Base-by-base conservation (phyloP, 192 early-diverging fungal genomes). In the Coemansia sp. region DNA sequence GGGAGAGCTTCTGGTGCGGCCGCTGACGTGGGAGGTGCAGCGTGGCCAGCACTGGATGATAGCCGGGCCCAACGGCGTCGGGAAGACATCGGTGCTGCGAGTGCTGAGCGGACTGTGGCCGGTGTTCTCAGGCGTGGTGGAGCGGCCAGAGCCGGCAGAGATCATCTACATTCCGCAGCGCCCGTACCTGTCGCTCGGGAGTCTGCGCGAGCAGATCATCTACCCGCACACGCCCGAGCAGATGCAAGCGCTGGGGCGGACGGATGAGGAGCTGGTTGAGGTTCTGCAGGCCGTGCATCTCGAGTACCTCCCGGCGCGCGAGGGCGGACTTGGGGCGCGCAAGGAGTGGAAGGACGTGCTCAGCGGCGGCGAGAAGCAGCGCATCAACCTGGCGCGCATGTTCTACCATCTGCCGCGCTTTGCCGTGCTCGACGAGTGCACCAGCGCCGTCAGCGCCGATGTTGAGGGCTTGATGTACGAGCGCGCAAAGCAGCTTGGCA, bases 151-250 rank as follows among this genome's bases (percentile, higher is more conserved):
- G 65, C 88, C 88, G 43, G 84, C 88, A 55, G 92, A 93, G 77
- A 94, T 99, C 69, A 93, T 96, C 69, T 99, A 98, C 85, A 93
- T 99, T 58, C 96, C 98, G 38, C 98, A 99, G 80, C 88, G 95
- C 43, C 94, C 98, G 14, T 99, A 99, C 67, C 82, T 99, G 22
- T 87, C 94, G 64, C 76, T 95, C 45, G 95, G 98, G 45, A 97
- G 90, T 17, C 84, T 99, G 64, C 89, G 98, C 37, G 96, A 98
- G 77, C 95, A 98, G 87, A 86, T 99, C 65, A 96, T 97, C 68
- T 99, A 99, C 75, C 98, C 98, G 39, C 90, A 97, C 78, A 97
- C 94, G 38, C 82, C 89, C 20, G 86, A 87, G 63, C 92, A 99
- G 32, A 95, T 96, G 92, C 75, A 85, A 63, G 84, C 85, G 7